Evolutionary conservation across 2,329 filamentous ascomycete genomes (phyloP).

Genomic region (Drechslerella coelobrocha): DNA sequence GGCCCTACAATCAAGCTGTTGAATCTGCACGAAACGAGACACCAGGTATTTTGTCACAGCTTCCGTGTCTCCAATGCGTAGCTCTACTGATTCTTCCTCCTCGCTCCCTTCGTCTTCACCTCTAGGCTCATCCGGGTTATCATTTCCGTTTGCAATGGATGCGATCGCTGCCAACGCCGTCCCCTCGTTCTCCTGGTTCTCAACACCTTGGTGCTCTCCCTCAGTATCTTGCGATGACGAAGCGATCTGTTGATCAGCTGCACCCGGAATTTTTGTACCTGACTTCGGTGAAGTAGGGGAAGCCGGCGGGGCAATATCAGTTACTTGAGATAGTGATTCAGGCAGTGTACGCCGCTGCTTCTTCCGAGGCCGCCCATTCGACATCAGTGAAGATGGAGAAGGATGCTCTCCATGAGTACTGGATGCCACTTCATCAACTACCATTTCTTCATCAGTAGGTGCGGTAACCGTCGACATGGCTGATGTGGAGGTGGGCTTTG

Average conservation of each 20-base stretch:
- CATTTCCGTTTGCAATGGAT: not conserved
- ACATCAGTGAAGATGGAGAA: conserved; percentile 11
- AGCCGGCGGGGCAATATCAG: not conserved
- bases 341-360: conserved; percentile 11
- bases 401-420: conserved; percentile 8
- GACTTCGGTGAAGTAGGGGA: not conserved
- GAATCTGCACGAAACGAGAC: conserved; percentile 69
- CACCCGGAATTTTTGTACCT: not conserved
- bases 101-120: conserved; percentile 13
- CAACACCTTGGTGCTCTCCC: not conserved
- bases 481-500: not conserved
- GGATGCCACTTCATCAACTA: not conserved
- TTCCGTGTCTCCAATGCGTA: conserved; percentile 65
- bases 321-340: conserved; percentile 6
- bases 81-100: conserved; percentile 52
- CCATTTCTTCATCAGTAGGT: conserved; percentile 13
- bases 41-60: conserved; percentile 69
- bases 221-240: not conserved
- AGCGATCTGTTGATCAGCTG: not conserved
- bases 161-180: not conserved
- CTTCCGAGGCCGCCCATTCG: conserved; percentile 21
- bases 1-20: conserved; percentile 74
- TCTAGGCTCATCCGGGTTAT: not conserved
- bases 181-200: not conserved
- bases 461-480: conserved; percentile 8